Conservation (phyloP, 805 yeast species). For the Saccharomycopsis amapae region DNA sequence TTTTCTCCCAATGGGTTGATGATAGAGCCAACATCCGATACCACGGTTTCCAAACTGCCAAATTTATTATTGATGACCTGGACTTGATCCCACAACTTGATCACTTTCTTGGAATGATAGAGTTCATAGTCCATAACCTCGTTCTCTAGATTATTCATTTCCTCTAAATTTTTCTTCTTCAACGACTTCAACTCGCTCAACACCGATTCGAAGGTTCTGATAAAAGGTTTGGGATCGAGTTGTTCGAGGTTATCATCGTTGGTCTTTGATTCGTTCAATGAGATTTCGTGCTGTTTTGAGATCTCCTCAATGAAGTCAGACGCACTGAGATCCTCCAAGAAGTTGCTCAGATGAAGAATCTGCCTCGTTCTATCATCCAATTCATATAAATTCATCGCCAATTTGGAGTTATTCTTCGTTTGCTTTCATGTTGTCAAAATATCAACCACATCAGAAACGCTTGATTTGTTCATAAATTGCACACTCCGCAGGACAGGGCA, state of each 20-base stretch:
- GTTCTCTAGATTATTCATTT: conserved; percentile 44
- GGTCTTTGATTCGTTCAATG: conserved; percentile 30
- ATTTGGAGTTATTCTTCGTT: no score
- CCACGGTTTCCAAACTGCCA: conserved; percentile 42
- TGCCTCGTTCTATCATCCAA: conserved; percentile 16
- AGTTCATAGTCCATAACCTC: conserved; percentile 57
- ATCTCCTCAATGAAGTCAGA: conserved; percentile 76
- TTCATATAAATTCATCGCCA: conserved; percentile 20
- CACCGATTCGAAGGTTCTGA: conserved; percentile 85
- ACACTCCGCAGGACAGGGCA: no score
- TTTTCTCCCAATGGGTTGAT: conserved; percentile 67
- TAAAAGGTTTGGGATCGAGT: conserved; percentile 89
- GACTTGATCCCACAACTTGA: conserved; percentile 45
- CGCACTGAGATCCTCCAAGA: conserved; percentile 53
- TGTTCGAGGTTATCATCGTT: conserved; percentile 23
- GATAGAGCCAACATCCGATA: conserved; percentile 48
- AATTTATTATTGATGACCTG: conserved; percentile 41
- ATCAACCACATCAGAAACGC: no score
- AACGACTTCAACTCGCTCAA: conserved; percentile 61
- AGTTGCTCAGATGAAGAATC: conserved; percentile 16
- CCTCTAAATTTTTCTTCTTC: conserved; percentile 45
- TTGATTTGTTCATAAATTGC: no score
- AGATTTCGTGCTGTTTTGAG: conserved; percentile 50
- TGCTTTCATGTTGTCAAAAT: background rate
- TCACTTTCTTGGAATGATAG: conserved; percentile 59